These are phyloP conservation scores for Asterochloris erici DNA, from an alignment of 139 green algal genomes.

Conservation along the genomic window DNA sequence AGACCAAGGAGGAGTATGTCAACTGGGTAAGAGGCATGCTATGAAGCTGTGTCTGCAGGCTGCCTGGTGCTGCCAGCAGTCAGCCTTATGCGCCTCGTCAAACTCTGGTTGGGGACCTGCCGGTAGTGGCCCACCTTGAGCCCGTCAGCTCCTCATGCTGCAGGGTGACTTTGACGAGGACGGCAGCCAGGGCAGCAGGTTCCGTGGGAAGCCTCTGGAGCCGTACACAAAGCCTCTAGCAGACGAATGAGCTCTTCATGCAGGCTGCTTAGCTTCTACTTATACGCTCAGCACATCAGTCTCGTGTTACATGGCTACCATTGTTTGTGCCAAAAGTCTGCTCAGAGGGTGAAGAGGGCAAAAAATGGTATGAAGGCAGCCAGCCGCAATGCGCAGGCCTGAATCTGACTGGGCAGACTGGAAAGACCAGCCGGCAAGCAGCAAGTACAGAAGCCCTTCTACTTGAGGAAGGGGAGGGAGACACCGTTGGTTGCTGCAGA, in stretches of 20 bases:
- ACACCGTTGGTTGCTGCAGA: conserved; percentile 8
- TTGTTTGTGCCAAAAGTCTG: too few relatives aligned
- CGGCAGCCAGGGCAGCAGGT: conserved; percentile 11
- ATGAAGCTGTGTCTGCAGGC: conserved; percentile 33
- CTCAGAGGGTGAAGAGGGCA: too few relatives aligned
- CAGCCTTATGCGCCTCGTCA: too few relatives aligned
- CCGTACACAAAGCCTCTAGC: conserved; percentile 40
- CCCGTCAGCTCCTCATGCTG: background rate
- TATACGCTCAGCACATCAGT: too few relatives aligned
- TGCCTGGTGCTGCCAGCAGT: background rate
- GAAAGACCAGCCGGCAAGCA: too few relatives aligned
- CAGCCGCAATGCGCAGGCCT: too few relatives aligned
- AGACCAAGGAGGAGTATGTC: conserved; percentile 68
- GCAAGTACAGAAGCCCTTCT: background rate
- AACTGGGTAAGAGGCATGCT: conserved; percentile 44
- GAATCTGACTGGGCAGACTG: too few relatives aligned
- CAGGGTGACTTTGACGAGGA: conserved; percentile 36
- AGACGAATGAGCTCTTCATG: conserved; percentile 14
- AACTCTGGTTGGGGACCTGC: too few relatives aligned
- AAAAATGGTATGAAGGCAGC: too few relatives aligned
- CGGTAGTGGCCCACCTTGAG: background rate
- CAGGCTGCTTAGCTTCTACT: too few relatives aligned
- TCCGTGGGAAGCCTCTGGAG: conserved; percentile 42
- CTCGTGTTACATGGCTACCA: too few relatives aligned
- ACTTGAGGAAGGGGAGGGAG: conserved; percentile 18